phyloP scores from a whole-genome alignment of 2,329 filamentous ascomycete genomes.

The Sclerotinia glacialis region DNA sequence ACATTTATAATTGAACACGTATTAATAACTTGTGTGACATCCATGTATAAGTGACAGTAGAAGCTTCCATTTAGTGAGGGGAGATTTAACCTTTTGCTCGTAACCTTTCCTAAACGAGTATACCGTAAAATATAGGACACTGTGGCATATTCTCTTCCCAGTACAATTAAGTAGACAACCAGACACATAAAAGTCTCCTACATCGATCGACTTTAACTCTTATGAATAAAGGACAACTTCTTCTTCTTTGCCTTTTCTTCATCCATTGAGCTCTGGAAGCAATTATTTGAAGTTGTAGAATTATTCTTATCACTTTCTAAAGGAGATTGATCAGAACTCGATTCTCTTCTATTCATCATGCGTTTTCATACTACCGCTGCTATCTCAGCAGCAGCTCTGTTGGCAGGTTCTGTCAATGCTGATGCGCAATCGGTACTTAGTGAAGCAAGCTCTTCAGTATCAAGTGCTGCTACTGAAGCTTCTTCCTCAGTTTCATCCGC shows the following conservation, averaged over 20 bases:
- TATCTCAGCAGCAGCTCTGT: conserved; percentile 69
- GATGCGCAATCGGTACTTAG: conserved; percentile 58
- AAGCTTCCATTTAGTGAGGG: not conserved
- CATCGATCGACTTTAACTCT: too few species aligned
- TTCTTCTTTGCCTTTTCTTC: conserved; percentile 23
- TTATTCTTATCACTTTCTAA: conserved; percentile 25
- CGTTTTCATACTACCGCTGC: conserved; percentile 79
- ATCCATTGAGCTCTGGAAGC: conserved; percentile 36
- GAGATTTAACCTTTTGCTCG: not conserved
- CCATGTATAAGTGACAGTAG: too few species aligned
- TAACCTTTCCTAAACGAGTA: conserved; percentile 23
- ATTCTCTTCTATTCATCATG: conserved; percentile 51
- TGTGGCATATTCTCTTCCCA: conserved; percentile 23
- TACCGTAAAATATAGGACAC: conserved; percentile 23
- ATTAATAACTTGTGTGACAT: too few species aligned
- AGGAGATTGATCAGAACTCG: conserved; percentile 27
- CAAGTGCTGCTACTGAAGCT: conserved; percentile 40
- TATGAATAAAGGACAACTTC: not conserved
- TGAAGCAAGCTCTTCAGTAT: conserved; percentile 45
- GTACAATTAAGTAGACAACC: conserved; percentile 20
- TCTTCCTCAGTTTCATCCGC: conserved; percentile 43
- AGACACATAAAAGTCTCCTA: conserved; percentile 20
- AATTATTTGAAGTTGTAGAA: conserved; percentile 27
- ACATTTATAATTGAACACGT: conserved; percentile 5
- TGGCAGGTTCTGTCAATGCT: conserved; percentile 67